Percentiles rank a stretch among this genome's conserved stretches.
Conservation (phyloP, 305 asterid genomes). For the Fraxinus platypoda region DNA sequence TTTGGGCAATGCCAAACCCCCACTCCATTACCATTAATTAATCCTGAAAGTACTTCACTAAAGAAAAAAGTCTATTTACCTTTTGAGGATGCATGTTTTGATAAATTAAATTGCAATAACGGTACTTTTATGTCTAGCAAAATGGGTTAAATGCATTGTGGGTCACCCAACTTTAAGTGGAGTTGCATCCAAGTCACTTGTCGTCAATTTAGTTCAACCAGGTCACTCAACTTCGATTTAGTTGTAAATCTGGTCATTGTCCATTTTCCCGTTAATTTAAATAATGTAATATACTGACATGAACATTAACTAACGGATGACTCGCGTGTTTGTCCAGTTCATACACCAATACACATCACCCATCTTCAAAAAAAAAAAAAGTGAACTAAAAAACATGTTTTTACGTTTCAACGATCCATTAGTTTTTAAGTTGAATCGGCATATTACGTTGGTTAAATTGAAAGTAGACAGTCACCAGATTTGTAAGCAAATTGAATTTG, state of each 20-base stretch:
- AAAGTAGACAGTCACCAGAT: background rate
- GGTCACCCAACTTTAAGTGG: background rate
- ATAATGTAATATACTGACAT: background rate
- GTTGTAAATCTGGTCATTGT: background rate
- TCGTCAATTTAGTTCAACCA: background rate
- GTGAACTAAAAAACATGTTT: background rate
- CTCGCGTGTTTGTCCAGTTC: background rate
- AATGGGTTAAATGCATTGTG: background rate
- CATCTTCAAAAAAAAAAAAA: background rate
- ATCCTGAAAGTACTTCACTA: background rate
- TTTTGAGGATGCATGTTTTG: background rate
- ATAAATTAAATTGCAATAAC: background rate
- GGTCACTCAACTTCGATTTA: background rate
- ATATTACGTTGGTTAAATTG: background rate
- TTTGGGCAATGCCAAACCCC: background rate
- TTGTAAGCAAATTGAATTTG: background rate
- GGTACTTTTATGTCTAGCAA: background rate
- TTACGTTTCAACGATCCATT: background rate
- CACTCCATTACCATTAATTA: background rate
- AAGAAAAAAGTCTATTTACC: background rate
- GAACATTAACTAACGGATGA: background rate
- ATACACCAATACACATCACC: background rate
- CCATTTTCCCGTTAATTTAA: background rate
- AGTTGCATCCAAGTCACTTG: background rate
- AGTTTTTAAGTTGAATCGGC: background rate